Conservation (phyloP, 768 basidiomycete species). For the Hydnomerulius pinastri region DNA sequence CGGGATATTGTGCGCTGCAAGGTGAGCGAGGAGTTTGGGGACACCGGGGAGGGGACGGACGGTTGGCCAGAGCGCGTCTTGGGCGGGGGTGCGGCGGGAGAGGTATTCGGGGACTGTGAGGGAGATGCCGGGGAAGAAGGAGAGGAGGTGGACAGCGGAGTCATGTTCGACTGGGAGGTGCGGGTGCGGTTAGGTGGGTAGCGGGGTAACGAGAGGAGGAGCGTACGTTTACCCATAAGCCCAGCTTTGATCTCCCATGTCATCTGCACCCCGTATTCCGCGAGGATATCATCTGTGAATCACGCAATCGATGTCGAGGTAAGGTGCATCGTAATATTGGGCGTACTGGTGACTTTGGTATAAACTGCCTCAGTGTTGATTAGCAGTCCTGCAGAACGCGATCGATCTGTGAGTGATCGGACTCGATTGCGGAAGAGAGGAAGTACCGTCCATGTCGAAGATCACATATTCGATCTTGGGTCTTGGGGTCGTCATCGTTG, state of each 20-base stretch:
- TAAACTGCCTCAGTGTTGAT: slow-evolving; percentile 80
- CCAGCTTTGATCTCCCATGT: slow-evolving; percentile 90
- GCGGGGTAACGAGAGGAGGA: background rate
- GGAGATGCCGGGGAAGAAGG: slow-evolving; percentile 74
- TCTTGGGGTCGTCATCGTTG: slow-evolving; percentile 6
- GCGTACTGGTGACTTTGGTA: slow-evolving; percentile 75
- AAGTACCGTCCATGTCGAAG: slow-evolving; percentile 73
- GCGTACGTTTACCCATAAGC: slow-evolving; percentile 81
- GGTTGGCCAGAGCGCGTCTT: slow-evolving; percentile 69
- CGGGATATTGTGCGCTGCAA: slow-evolving; percentile 66
- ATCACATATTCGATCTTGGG: slow-evolving; percentile 58
- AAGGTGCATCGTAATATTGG: background rate
- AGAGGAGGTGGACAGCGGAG: slow-evolving; percentile 67
- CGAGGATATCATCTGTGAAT: slow-evolving; percentile 73
- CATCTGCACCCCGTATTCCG: slow-evolving; percentile 71
- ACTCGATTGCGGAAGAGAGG: background rate
- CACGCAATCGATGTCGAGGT: background rate
- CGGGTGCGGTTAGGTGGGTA: background rate
- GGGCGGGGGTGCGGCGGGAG: slow-evolving; percentile 51
- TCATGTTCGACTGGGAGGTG: slow-evolving; percentile 58
- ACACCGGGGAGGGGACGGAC: slow-evolving; percentile 77
- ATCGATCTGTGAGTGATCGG: slow-evolving; percentile 2
- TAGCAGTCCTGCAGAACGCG: slow-evolving; percentile 53
- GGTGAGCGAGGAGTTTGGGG: slow-evolving; percentile 65
- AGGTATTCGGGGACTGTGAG: slow-evolving; percentile 65